Conservation (phyloP, 345 rosid genomes). For the Bruguiera gymnorhiza region DNA sequence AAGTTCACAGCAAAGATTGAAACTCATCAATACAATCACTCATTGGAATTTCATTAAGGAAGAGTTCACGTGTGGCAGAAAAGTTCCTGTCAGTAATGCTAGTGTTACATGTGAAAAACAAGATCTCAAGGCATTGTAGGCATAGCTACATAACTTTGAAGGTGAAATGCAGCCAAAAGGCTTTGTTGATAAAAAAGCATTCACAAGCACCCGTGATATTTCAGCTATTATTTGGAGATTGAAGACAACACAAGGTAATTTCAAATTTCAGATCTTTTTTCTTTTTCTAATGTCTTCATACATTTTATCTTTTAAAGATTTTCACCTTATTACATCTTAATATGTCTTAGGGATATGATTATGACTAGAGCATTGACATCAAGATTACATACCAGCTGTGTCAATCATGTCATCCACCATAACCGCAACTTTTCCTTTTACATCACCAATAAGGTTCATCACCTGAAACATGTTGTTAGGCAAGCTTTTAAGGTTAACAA, state of each 20-base stretch:
- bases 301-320: too few relatives aligned
- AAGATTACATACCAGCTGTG: conserved; percentile 32
- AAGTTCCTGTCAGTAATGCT: background rate
- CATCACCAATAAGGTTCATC: conserved; percentile 33
- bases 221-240: too few relatives aligned
- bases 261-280: background rate
- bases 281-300: background rate
- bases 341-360: too few relatives aligned
- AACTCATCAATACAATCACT: too few relatives aligned
- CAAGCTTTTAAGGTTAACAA: background rate
- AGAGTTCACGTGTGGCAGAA: background rate
- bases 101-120: background rate
- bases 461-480: conserved; percentile 14
- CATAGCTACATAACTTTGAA: background rate
- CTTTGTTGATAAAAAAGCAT: too few relatives aligned
- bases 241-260: background rate
- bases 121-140: background rate
- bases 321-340: too few relatives aligned
- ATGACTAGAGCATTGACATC: background rate
- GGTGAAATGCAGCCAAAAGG: background rate
- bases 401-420: conserved; percentile 40
- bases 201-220: too few relatives aligned
- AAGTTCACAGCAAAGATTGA: background rate
- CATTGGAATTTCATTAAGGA: background rate
- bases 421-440: conserved; percentile 31